phyloP scores from a whole-genome alignment of 108 stramenopile genomes.

The Nitzschia putrida region DNA sequence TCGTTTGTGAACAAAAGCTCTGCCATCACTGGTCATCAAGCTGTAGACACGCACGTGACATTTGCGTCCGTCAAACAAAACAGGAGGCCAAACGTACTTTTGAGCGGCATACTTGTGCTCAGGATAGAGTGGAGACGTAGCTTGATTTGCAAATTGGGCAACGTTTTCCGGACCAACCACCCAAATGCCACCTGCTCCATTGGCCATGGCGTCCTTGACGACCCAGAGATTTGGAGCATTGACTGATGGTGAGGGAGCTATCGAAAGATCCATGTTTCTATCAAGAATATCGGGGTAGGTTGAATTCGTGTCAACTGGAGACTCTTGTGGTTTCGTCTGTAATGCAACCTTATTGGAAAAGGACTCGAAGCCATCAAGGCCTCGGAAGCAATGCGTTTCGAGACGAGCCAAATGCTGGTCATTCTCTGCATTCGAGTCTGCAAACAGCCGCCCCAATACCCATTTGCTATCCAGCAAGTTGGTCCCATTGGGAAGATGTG shows the following conservation, averaged over 20 bases:
- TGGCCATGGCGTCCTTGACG: conserved; percentile 77
- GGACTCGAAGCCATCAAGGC: conserved; percentile 44
- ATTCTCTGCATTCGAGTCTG: conserved; percentile 17
- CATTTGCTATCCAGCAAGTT: conserved; percentile 76
- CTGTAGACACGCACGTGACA: conserved; percentile 86
- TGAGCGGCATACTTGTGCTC: conserved; percentile 75
- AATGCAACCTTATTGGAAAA: conserved; percentile 41
- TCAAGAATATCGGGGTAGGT: conserved; percentile 41
- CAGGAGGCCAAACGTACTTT: conserved; percentile 77
- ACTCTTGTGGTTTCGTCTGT: neutral
- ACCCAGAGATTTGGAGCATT: conserved; percentile 68
- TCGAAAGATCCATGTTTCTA: conserved; percentile 1
- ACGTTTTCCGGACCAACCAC: conserved; percentile 58
- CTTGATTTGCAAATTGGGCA: conserved; percentile 24
- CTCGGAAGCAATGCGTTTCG: conserved; percentile 72
- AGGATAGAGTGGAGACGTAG: conserved; percentile 36
- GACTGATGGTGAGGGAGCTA: neutral
- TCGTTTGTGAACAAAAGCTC: conserved; percentile 72
- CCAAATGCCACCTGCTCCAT: conserved; percentile 88
- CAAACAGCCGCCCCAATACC: conserved; percentile 70
- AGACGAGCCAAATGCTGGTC: conserved; percentile 41
- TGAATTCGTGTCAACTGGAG: neutral
- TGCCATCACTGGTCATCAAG: conserved; percentile 60
- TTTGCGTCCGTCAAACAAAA: conserved; percentile 64
- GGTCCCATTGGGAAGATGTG: conserved; percentile 80